A percentile compares a stretch with the other conserved stretches of the same genome.
These are phyloP conservation scores for Dichotomopilus funicola DNA, from an alignment of 2,329 filamentous ascomycete species.

Conservation along the genomic window DNA sequence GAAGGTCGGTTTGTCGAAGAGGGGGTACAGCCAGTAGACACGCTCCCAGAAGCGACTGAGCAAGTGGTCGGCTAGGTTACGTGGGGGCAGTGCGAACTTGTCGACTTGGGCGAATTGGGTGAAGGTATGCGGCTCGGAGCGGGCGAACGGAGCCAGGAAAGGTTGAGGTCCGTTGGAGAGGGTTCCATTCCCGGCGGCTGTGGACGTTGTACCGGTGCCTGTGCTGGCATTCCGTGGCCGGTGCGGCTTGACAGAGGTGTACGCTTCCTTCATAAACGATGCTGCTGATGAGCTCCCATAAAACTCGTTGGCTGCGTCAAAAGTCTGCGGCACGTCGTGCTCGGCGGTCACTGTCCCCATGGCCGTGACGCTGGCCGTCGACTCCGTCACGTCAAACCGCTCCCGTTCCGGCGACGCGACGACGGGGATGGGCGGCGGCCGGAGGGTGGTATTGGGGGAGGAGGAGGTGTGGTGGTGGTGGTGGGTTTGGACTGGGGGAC, in stretches of 20 bases:
- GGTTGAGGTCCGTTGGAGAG: not conserved
- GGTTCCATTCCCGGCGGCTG: too few relatives aligned
- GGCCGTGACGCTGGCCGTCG: slow-evolving; percentile 27
- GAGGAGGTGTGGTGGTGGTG: too few relatives aligned
- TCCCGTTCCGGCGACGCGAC: slow-evolving; percentile 5
- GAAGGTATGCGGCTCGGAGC: slow-evolving; percentile 4
- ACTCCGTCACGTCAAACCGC: slow-evolving; percentile 15
- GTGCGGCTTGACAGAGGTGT: slow-evolving; percentile 24
- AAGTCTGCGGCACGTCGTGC: slow-evolving; percentile 14
- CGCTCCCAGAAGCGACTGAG: slow-evolving; percentile 33
- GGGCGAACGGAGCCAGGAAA: not conserved
- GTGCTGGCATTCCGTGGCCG: not conserved
- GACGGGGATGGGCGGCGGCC: too few relatives aligned
- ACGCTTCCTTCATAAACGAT: slow-evolving; percentile 35
- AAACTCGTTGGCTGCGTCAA: slow-evolving; percentile 28
- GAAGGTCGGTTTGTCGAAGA: slow-evolving; percentile 38
- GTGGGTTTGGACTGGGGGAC: too few relatives aligned
- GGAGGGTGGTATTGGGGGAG: too few relatives aligned
- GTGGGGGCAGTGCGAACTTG: slow-evolving; percentile 35
- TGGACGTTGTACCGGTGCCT: not conserved
- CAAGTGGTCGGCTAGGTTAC: slow-evolving; percentile 36
- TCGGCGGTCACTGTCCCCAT: slow-evolving; percentile 34
- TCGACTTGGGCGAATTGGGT: slow-evolving; percentile 15
- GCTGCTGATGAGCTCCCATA: slow-evolving; percentile 36
- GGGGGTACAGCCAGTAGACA: slow-evolving; percentile 38